Base-by-base conservation (phyloP, 306 rosid species). In the Lathyrus sativus region DNA sequence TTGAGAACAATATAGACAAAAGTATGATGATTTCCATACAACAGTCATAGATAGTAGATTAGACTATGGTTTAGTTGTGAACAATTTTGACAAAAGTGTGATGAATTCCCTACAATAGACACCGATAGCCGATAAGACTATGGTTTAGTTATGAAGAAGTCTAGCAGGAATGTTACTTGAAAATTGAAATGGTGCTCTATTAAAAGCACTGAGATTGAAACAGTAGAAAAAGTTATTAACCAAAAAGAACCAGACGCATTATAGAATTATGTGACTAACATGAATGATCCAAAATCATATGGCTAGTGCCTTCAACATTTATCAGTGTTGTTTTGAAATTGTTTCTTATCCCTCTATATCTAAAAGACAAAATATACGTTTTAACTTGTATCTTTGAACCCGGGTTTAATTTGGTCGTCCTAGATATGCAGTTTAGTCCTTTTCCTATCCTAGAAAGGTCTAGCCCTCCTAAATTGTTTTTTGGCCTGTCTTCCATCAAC, bases 111-210 rank as follows among this genome's bases (percentile, higher is more conserved):
- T 24, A n/a, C 22, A 64, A 37, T 39, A 66, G 35, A 26, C 29
- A 24, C 53, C 17, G 33, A 59, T 67, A 62, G 33, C 58, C 56
- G 31, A 54, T 78, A 62, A 51, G 67, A 35, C 42, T 18, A 19
- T 65, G 55, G 15, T 43, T 54, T 35, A 35, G 39, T 7, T 35
- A 35, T 42, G 51, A 73, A 43, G 33, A 46, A 48, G 41, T 48
- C 31, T 11, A 48, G 15, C 54, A 18, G 53, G 51, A 35, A 67
- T 39, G 49, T 35, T 60, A 42, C 58, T 64, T 42, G 57, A 54
- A 29, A 53, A 35, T 35, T 35, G 39, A 35, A 35, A 35, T 37
- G 44, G 17, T 2, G 0, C 55, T 53, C 54, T 45, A 63, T 63
- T 11, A 65, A 31, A 42, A 37, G 24, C 22, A 18, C 41, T 45